Evolutionary conservation across 345 rosid genomes (phyloP), one percentile per base, ranked within the genome.

Genomic region (Triadica sebifera): DNA sequence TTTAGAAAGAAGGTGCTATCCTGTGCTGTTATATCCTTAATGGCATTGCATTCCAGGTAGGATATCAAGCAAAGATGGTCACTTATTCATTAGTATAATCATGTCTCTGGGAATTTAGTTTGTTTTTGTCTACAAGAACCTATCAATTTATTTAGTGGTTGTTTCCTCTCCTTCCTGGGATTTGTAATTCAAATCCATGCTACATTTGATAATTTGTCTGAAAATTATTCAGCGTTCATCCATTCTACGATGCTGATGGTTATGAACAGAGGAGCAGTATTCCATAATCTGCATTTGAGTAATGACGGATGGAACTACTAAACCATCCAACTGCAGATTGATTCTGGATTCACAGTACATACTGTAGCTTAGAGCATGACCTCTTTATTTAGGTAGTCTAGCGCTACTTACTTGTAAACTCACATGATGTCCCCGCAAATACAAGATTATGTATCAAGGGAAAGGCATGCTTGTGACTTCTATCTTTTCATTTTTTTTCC

Each of bases 391-490:
- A n/a, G n/a, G n/a, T n/a, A n/a, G n/a, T n/a, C n/a, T n/a, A n/a
- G n/a, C n/a, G n/a, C n/a, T 8, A 41, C 73, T 56, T 67, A 74
- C 56, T 19, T 73, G 71, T 77, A 81, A 61, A 49, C 72, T 8
- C n/a, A 65, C 43, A 19, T 12, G 13, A 76, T 77, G 80, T 68
- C 80, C 8, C 15, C 58, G 12, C 39, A 64, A 22, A 22, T 81
- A 25, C 60, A 74, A 19, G 78, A 77, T 24, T 77, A 77, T 69
- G 56, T 73, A 55, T 13, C 58, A 15, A 68, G 72, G 56, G 75
- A 73, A 65, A 81, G 80, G 83, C 74, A 67, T 46, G 73, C 58
- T 11, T 43, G 25, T 24, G 17, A 62, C 46, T 16, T 38, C 4
- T 37, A 6, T 57, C 37, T 57, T 29, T 20, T 43, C 47, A 43